Percentiles rank a stretch among this genome's conserved stretches.
These are phyloP conservation scores for Dipteronia sinensis DNA, from an alignment of 345 rosid species.

Conservation along the genomic window DNA sequence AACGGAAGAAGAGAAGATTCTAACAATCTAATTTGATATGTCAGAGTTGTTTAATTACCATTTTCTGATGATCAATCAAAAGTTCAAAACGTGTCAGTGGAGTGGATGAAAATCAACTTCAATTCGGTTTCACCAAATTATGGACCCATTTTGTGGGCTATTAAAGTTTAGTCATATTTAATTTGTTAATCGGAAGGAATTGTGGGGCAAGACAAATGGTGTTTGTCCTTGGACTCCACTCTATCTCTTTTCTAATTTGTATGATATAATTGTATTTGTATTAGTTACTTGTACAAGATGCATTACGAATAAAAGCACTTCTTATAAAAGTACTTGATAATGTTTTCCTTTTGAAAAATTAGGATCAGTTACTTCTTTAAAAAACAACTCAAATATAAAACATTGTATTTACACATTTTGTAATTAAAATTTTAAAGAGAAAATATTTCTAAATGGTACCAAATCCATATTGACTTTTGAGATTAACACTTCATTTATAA, in stretches of 20 bases:
- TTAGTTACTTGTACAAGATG: too few species aligned
- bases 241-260: not conserved
- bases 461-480: too few species aligned
- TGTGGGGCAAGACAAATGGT: not conserved
- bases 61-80: not conserved
- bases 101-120: slow-evolving; percentile 34
- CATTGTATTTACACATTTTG: too few species aligned
- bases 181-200: not conserved
- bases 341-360: too few species aligned
- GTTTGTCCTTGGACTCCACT: not conserved
- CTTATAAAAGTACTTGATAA: too few species aligned
- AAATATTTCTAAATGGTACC: too few species aligned
- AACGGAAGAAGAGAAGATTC: not conserved
- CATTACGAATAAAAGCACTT: too few species aligned
- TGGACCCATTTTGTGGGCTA: not conserved
- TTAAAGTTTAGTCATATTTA: not conserved
- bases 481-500: too few species aligned
- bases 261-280: not conserved
- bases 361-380: too few species aligned
- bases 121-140: slow-evolving; percentile 29
- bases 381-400: too few species aligned
- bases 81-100: slow-evolving; percentile 22
- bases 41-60: not conserved
- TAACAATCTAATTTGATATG: slow-evolving; percentile 13
- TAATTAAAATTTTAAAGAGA: too few species aligned